These are phyloP conservation scores for Miamiensis avidus DNA, from an alignment of 169 alveolate genomes.

Conservation along the genomic window DNA sequence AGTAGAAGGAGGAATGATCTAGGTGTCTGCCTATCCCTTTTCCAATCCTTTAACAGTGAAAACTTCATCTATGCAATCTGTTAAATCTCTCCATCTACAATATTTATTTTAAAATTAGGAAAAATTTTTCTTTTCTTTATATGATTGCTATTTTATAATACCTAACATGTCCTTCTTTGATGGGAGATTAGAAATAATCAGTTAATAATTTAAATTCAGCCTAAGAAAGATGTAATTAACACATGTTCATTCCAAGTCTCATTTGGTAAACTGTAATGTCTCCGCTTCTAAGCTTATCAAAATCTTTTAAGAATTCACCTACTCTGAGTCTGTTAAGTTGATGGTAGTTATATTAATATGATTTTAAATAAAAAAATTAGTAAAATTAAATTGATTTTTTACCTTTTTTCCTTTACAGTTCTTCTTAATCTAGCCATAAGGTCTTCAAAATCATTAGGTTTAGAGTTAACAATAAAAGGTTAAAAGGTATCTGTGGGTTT, in stretches of 20 bases:
- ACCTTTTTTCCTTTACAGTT: slow-evolving; percentile 52
- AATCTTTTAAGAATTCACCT: slow-evolving; percentile 80
- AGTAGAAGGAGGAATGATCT: slow-evolving; percentile 53
- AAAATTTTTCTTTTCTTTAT: too few relatives aligned
- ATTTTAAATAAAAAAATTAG: too few relatives aligned
- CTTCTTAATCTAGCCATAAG: slow-evolving; percentile 69
- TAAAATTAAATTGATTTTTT: too few relatives aligned
- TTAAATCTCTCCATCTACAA: slow-evolving; percentile 67
- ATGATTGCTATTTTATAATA: too few relatives aligned
- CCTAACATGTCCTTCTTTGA: slow-evolving; percentile 53
- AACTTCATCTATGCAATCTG: slow-evolving; percentile 75
- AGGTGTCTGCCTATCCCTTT: slow-evolving; percentile 54
- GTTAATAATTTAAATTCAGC: slow-evolving; percentile 60
- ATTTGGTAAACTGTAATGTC: slow-evolving; percentile 71
- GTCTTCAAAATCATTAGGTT: slow-evolving; percentile 78
- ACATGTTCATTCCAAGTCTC: slow-evolving; percentile 79
- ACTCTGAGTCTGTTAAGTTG: slow-evolving; percentile 54
- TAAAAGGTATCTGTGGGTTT: slow-evolving; percentile 13
- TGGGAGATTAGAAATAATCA: slow-evolving; percentile 51
- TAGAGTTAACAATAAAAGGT: slow-evolving; percentile 47
- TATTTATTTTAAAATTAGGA: too few relatives aligned
- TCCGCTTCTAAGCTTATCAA: slow-evolving; percentile 81
- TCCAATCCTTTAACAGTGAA: slow-evolving; percentile 77
- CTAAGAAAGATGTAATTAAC: slow-evolving; percentile 64
- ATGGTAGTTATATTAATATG: background rate